These are phyloP conservation scores for Metarhizium brunneum DNA, from an alignment of 2,329 filamentous ascomycete species.

Conservation along the genomic window DNA sequence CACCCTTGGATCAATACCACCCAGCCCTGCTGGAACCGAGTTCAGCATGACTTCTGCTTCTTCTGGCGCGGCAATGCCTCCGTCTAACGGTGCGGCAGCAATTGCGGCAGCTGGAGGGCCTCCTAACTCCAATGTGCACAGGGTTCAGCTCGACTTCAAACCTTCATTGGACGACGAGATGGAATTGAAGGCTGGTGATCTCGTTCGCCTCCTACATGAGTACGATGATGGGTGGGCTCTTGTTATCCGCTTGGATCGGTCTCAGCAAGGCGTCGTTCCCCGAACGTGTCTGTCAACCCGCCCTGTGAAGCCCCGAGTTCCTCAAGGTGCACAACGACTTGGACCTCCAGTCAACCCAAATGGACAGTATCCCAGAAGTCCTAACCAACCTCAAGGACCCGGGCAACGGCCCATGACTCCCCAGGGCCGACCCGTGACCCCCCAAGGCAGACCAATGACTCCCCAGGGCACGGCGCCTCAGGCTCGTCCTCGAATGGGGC, in stretches of 20 bases:
- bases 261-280: slow-evolving; percentile 85
- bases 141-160: slow-evolving; percentile 88
- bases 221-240: slow-evolving; percentile 99
- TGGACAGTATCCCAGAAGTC: slow-evolving; percentile 13
- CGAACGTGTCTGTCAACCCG: slow-evolving; percentile 88
- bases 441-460: slow-evolving; percentile 8
- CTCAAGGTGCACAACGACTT: slow-evolving; percentile 35
- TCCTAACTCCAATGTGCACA: slow-evolving; percentile 61
- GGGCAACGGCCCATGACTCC: slow-evolving; percentile 30
- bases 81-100: slow-evolving; percentile 38
- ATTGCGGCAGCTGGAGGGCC: slow-evolving; percentile 56
- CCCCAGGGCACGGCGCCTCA: neutral
- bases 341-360: slow-evolving; percentile 42
- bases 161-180: slow-evolving; percentile 91
- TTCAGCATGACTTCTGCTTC: slow-evolving; percentile 48
- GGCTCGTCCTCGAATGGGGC: slow-evolving; percentile 8
- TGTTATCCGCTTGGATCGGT: slow-evolving; percentile 82
- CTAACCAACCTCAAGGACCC: slow-evolving; percentile 13
- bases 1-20: slow-evolving; percentile 29
- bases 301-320: slow-evolving; percentile 75
- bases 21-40: slow-evolving; percentile 55
- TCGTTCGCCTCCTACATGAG: slow-evolving; percentile 85
- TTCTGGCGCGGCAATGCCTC: slow-evolving; percentile 32
- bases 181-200: slow-evolving; percentile 66
- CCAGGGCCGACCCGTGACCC: slow-evolving; percentile 16